Base-by-base conservation (phyloP, 345 rosid genomes). In the Viola odorata region DNA sequence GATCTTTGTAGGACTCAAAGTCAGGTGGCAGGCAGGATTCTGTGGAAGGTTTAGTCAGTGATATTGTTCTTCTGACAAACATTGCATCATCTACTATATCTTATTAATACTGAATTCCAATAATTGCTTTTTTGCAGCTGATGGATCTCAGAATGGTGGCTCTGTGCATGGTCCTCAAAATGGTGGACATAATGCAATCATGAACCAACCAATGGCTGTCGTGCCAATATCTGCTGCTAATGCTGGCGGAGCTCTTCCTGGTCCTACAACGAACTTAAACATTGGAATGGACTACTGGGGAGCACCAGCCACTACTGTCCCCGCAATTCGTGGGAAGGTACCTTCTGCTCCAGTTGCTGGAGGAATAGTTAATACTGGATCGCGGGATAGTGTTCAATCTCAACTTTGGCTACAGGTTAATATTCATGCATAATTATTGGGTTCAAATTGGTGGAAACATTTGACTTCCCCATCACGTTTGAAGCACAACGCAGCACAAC, bases 231-330 rank as follows among this genome's bases (percentile, higher is more conserved):
- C 91, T 57, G 80, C 85, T 68, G 50, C 83, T 56, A 85, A 83
- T 60, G 61, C 78, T 45, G 76, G 78, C 9, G 82, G 70, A 61
- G 84, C 79, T 51, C 72, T 84, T 77, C 84, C 91, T 42, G 91
- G 91, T 12, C 99, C 99, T 37, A 68, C 99, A 3, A 90, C 97
- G 60, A 94, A 86, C 76, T 80, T 94, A 69, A 91, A 94, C 70
- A 88, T 94, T 76, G 99, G 99, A 65, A 94, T 90, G 99, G 99
- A 94, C 55, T 94, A 85, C 50, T 94, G 99, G 99, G 96, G 96
- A 53, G 77, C 87, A 57, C 86, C 91, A 62, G 77, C 88, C 63
- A 71, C 91, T 62, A 47, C 86, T 61, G 73, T 85, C 32, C 86
- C 95, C 60, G 86, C 81, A 57, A 70, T 90, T 61, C 85, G 74